A percentile compares a stretch with the other conserved stretches of the same genome.
Conservation (phyloP, 1,284 basidiomycete genomes). For the Pyrrhoderma lamaoense region DNA sequence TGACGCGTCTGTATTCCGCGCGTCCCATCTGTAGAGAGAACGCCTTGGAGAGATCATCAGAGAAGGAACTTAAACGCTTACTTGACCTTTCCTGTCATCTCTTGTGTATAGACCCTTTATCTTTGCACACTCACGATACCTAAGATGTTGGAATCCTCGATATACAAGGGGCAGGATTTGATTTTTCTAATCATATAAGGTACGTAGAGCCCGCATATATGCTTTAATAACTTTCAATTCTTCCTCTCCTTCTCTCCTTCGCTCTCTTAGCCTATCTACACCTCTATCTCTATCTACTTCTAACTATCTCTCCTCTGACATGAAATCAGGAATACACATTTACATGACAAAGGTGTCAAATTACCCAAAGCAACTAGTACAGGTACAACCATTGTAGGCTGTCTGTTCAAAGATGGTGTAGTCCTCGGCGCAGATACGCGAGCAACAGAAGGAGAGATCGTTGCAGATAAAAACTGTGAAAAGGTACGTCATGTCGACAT, state of each 20-base stretch:
- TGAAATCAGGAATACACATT: conserved; percentile 83
- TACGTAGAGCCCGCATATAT: background rate
- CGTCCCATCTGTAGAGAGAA: conserved; percentile 3
- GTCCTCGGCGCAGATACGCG: conserved; percentile 96
- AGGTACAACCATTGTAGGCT: conserved; percentile 97
- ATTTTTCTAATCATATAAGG: conserved; percentile 19
- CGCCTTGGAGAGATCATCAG: background rate
- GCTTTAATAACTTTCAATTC: too few relatives aligned
- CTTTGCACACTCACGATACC: too few relatives aligned
- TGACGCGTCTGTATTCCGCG: conserved; percentile 10
- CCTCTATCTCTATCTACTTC: too few relatives aligned
- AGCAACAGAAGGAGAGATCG: conserved; percentile 91
- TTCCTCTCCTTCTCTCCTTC: too few relatives aligned
- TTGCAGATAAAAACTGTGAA: conserved; percentile 99
- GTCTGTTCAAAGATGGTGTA: conserved; percentile 89
- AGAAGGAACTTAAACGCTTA: too few relatives aligned
- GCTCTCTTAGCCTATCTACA: too few relatives aligned
- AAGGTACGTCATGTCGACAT: conserved; percentile 53
- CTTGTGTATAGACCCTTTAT: too few relatives aligned
- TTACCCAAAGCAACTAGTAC: conserved; percentile 86
- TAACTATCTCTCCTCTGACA: background rate
- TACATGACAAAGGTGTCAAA: conserved; percentile 61
- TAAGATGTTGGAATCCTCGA: conserved; percentile 12
- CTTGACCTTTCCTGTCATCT: too few relatives aligned
- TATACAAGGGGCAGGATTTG: conserved; percentile 12